Conservation (phyloP, 305 asterid genomes). For the Galium porrigens region DNA sequence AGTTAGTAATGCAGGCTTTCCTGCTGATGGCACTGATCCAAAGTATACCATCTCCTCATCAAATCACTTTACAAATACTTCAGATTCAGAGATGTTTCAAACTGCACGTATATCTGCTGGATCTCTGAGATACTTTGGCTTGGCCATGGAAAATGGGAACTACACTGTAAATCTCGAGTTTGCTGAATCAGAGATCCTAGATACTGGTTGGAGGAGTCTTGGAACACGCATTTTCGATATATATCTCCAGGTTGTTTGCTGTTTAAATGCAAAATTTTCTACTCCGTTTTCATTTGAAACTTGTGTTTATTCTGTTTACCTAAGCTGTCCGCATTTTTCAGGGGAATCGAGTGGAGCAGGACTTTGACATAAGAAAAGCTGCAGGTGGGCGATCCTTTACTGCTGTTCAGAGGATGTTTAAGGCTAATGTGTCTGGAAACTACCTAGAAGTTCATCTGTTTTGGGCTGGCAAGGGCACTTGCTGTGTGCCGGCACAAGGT, state of each 20-base stretch:
- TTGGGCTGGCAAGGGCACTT: slow-evolving; percentile 81
- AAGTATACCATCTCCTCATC: slow-evolving; percentile 19
- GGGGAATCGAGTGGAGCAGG: slow-evolving; percentile 39
- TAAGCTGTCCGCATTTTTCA: slow-evolving; percentile 18
- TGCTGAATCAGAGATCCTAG: slow-evolving; percentile 28
- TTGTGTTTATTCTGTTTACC: slow-evolving; percentile 3
- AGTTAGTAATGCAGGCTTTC: slow-evolving; percentile 54
- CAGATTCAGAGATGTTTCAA: slow-evolving; percentile 46
- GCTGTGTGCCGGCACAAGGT: slow-evolving; percentile 55
- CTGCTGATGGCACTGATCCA: slow-evolving; percentile 27
- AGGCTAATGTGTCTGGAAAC: slow-evolving; percentile 39
- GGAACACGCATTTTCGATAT: slow-evolving; percentile 61
- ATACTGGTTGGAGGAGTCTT: slow-evolving; percentile 37
- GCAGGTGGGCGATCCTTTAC: slow-evolving; percentile 36
- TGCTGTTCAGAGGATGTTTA: slow-evolving; percentile 31
- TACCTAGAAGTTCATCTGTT: slow-evolving; percentile 56
- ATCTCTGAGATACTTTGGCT: slow-evolving; percentile 63
- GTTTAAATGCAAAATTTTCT: too few species aligned
- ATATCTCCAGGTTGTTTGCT: slow-evolving; percentile 51
- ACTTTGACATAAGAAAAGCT: slow-evolving; percentile 48
- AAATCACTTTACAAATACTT: slow-evolving; percentile 32
- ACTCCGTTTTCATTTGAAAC: not conserved
- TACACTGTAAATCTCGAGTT: slow-evolving; percentile 52
- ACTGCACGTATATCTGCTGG: slow-evolving; percentile 57
- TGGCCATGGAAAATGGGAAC: slow-evolving; percentile 61